Base-by-base conservation (phyloP, 2,329 filamentous ascomycete genomes). In the Aquanectria penicillioides region DNA sequence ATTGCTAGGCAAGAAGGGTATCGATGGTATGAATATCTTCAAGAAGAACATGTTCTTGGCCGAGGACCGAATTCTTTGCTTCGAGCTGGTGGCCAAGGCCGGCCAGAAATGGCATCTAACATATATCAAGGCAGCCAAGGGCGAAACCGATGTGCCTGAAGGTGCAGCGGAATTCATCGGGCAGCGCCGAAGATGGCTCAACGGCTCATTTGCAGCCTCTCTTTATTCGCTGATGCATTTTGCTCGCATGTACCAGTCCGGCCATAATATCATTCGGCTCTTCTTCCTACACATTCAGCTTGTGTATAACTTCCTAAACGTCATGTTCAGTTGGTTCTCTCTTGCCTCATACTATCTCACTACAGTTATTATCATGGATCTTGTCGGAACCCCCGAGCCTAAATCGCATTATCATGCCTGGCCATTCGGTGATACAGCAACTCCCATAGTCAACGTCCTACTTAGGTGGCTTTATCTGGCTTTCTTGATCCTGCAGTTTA, bases 41-140 rank as follows among this genome's bases (percentile, higher is more conserved):
- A 68, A 68, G 55, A 68, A 68, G 64, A 68, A 68, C 55, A 68
- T 68, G 66, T 68, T 68, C 28, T 47, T 68, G 37, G 66, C 66
- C 40, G 66, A 68, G 46, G 66, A 68, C 20, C 56, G 66, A 28
- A 68, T 68, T 33, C 66, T 68, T 2, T 68, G 66, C 54, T 68
- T 68, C 47, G 66, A 68, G 38, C 52, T 68, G 5, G 66, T 68
- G 15, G 66, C 66, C 6, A 68, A 68, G 36, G 62, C 66, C 3
- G 66, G 66, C 31, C 66, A 68, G 49, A 68, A 68, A 23, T 68
- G 66, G 66, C 66, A 68, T 49, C 46, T 68, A n/a, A 68, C 53
- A 41, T 68, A 68, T n/a, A 60, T 68, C 50, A 68, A 68, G 43
- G 63, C 66, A 1, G 68, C 66, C 6, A 68, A 68, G 62, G 66